Conservation (phyloP, 2,329 filamentous ascomycete genomes). For the Aspergillus quadrilineatus region DNA sequence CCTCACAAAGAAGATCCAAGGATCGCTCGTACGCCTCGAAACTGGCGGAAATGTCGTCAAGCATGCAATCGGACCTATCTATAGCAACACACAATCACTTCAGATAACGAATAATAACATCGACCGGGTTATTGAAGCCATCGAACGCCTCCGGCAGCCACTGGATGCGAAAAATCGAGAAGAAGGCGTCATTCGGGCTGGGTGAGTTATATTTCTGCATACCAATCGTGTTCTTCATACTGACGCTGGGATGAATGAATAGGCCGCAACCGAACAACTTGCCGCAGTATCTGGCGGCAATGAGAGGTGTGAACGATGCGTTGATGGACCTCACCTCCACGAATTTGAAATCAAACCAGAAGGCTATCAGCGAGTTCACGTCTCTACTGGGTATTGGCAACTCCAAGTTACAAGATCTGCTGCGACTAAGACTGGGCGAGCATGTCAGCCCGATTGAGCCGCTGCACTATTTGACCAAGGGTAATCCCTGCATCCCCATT, state of each 20-base stretch:
- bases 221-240: not conserved
- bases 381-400: constrained; percentile 76
- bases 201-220: constrained; percentile 45
- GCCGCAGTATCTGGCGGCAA: constrained; percentile 79
- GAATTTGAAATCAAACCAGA: constrained; percentile 89
- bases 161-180: constrained; percentile 88
- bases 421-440: constrained; percentile 74
- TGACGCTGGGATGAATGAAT: not conserved
- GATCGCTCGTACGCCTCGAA: constrained; percentile 78
- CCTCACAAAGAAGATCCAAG: constrained; percentile 93
- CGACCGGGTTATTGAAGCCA: constrained; percentile 79
- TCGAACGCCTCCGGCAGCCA: constrained; percentile 85
- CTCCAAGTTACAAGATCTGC: constrained; percentile 78
- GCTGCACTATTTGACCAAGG: constrained; percentile 87
- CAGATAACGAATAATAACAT: constrained; percentile 89
- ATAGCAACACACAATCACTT: constrained; percentile 84
- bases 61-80: constrained; percentile 88
- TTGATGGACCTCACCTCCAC: constrained; percentile 79
- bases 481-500: constrained; percentile 37
- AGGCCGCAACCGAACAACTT: constrained; percentile 80
- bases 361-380: constrained; percentile 77
- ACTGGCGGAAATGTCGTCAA: constrained; percentile 86
- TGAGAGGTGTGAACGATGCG: constrained; percentile 86
- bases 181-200: constrained; percentile 83
- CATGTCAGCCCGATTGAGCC: constrained; percentile 82